Evolutionary conservation across 306 rosid genomes (phyloP).

Genomic region (Ammopiptanthus mongolicus): DNA sequence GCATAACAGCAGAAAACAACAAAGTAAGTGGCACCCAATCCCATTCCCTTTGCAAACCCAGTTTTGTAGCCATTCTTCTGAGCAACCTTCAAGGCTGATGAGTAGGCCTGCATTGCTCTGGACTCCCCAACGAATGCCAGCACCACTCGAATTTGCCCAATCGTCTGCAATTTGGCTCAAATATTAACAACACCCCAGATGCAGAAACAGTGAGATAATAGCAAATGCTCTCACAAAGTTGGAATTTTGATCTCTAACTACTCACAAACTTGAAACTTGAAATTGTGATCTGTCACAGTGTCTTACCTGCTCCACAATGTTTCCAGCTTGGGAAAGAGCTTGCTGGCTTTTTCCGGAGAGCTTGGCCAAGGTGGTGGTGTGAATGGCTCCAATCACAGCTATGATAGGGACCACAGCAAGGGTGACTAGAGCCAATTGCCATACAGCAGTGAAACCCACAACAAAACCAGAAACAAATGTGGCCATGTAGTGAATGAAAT

Average conservation of each 20-base stretch:
- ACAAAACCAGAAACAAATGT: conserved; percentile 94
- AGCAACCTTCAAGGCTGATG: conserved; percentile 67
- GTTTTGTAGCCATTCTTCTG: conserved; percentile 84
- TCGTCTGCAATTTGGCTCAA: conserved; percentile 47
- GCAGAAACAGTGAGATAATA: conserved; percentile 1
- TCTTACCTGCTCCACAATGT: conserved; percentile 84
- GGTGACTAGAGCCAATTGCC: conserved; percentile 95
- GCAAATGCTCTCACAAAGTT: neutral
- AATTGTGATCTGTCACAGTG: neutral
- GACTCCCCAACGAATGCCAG: conserved; percentile 77
- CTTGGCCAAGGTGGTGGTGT: conserved; percentile 74
- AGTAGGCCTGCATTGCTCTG: conserved; percentile 63
- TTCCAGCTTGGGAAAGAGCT: conserved; percentile 91
- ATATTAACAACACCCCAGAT: conserved; percentile 33
- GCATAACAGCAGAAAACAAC: conserved; percentile 98
- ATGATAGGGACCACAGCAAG: conserved; percentile 95
- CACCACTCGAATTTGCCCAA: conserved; percentile 90
- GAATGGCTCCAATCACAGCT: conserved; percentile 86
- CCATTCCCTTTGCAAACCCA: conserved; percentile 92
- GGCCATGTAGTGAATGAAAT: conserved; percentile 95
- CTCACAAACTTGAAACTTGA: neutral
- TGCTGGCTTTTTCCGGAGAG: conserved; percentile 87
- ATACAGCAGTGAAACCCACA: conserved; percentile 95
- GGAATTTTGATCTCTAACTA: neutral
- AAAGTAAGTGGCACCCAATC: conserved; percentile 94